Evolutionary conservation across 1,139 yeast genomes (phyloP), one percentile per base, ranked within the genome.

Genomic region (Saccharomyces hybrid): DNA sequence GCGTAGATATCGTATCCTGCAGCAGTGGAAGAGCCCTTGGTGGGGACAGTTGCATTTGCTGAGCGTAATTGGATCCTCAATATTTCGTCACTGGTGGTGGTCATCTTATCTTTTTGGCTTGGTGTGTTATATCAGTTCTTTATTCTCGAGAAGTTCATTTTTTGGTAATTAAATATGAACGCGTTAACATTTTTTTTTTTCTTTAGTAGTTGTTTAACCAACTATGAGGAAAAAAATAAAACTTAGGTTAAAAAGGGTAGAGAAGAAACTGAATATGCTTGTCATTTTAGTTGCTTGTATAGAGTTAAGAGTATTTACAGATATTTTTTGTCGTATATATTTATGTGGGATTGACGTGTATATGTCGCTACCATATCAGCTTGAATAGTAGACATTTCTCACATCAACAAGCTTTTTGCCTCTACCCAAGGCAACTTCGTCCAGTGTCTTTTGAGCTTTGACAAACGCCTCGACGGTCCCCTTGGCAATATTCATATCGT

Each of bases 401-500:
- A 93, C 86, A 72, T 93, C 98, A 49, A 90, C 90, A 67, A 93
- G 80, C 79, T 89, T 89, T 80, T 91, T 93, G 58, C 99, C 99
- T 75, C 99, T 83, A 62, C 86, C 88, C 54, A 84, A 79, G 23
- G 98, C 97, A 70, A 93, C 80, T 65, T 90, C 96, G 64, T 88
- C 95, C 63, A 89, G 79, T 13, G 95, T 78, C 61, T 82, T 82
- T 73, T 91, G 98, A 64, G 82, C 81, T 54, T 76, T 71, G 49
- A 84, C 77, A 61, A 95, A 79, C 1, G 97, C 97, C 70, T 89
- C 95, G 56, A 91, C 78, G 54, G 91, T 82, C 49, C 95, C 96
- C 75, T 91, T 90, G 55, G 91, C 88, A 52, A 91, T 96, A 72
- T 91, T 90, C 95, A 93, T 88, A 50, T 88, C 87, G 74, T 93